These are phyloP conservation scores for Phyllosticta capitalensis DNA, from an alignment of 2,329 filamentous ascomycete genomes.

Conservation along the genomic window DNA sequence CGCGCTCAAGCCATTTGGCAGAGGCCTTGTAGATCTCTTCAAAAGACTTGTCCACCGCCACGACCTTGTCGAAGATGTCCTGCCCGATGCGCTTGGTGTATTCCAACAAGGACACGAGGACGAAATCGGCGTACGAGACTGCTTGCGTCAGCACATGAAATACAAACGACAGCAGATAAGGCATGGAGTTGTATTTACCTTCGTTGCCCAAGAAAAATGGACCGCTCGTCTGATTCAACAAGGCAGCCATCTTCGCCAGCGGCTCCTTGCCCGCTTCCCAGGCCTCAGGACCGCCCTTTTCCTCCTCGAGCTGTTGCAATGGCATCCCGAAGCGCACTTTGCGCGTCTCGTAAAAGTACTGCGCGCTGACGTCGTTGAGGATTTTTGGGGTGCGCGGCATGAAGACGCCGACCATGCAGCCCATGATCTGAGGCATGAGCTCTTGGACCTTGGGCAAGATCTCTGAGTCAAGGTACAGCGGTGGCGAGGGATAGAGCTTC, in stretches of 20 bases:
- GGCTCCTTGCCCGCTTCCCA: slow-evolving; percentile 39
- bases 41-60: slow-evolving; percentile 31
- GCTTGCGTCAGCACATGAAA: background rate
- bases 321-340: slow-evolving; percentile 41
- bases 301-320: slow-evolving; percentile 40
- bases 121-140: slow-evolving; percentile 39
- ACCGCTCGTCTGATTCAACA: slow-evolving; percentile 49
- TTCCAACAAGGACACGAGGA: slow-evolving; percentile 42
- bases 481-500: slow-evolving; percentile 46
- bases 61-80: slow-evolving; percentile 29
- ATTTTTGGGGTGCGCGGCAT: slow-evolving; percentile 43
- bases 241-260: slow-evolving; percentile 26
- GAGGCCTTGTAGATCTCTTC: slow-evolving; percentile 30
- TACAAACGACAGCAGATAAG: slow-evolving; percentile 4
- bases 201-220: slow-evolving; percentile 52
- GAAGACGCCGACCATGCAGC: slow-evolving; percentile 15
- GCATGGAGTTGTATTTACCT: slow-evolving; percentile 27
- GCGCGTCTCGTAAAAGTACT: slow-evolving; percentile 50
- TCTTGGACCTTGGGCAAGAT: slow-evolving; percentile 28
- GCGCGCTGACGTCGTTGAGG: slow-evolving; percentile 34
- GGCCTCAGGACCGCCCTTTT: slow-evolving; percentile 40
- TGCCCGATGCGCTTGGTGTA: slow-evolving; percentile 32
- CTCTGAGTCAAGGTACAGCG: slow-evolving; percentile 43
- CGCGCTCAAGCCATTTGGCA: slow-evolving; percentile 30
- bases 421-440: slow-evolving; percentile 28